These are phyloP conservation scores for Adansonia gregorii DNA, from an alignment of 441 rosid genomes.

Conservation along the genomic window DNA sequence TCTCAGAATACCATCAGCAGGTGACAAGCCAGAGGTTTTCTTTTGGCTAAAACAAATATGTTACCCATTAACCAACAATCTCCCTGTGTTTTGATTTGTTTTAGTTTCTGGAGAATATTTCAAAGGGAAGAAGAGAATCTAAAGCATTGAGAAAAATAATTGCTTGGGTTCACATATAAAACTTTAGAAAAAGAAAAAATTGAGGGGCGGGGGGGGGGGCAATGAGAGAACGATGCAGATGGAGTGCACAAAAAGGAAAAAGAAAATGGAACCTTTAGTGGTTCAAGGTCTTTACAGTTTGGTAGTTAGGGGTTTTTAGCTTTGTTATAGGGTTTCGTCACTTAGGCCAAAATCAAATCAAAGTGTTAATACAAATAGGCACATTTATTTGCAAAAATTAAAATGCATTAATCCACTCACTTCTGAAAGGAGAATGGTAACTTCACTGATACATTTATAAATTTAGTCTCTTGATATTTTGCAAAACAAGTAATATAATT, in stretches of 20 bases:
- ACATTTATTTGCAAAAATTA: neutral
- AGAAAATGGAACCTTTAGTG: neutral
- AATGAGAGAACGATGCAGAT: neutral
- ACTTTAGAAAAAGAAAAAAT: neutral
- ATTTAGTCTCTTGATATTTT: neutral
- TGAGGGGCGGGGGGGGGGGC: neutral
- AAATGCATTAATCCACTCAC: neutral
- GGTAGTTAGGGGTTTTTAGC: neutral
- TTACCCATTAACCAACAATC: neutral
- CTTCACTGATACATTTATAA: neutral
- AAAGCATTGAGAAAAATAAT: neutral
- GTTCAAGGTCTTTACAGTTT: neutral
- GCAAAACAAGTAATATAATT: neutral
- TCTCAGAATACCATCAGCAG: neutral
- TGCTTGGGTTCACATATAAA: neutral
- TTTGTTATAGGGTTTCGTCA: neutral
- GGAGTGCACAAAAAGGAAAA: neutral
- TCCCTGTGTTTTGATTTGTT: neutral
- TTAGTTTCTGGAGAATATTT: neutral
- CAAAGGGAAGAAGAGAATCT: neutral
- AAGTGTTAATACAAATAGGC: neutral
- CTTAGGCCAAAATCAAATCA: neutral
- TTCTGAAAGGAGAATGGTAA: neutral
- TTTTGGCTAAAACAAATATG: neutral
- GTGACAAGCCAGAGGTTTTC: neutral